Evolutionary conservation across 78 protist genomes (phyloP).

Genomic region (Acrasis kona): DNA sequence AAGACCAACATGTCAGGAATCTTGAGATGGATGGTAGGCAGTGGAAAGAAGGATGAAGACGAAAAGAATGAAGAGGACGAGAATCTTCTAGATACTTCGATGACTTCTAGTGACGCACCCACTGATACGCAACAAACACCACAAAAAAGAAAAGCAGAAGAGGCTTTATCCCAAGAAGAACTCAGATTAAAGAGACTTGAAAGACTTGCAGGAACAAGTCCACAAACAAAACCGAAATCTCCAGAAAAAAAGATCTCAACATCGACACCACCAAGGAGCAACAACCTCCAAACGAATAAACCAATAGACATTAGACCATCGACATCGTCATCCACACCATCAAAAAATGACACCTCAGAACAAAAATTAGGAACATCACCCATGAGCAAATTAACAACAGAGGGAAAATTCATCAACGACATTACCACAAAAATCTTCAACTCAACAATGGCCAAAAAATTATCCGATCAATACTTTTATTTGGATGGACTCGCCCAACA

Average conservation of each 20-base stretch:
- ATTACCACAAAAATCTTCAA: background rate
- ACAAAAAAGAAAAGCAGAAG: background rate
- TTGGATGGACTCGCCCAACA: background rate
- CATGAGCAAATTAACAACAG: background rate
- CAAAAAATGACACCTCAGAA: background rate
- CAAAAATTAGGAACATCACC: background rate
- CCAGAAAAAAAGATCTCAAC: background rate
- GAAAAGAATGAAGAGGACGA: background rate
- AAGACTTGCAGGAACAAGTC: background rate
- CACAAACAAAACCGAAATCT: background rate
- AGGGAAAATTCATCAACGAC: background rate
- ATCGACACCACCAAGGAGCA: background rate
- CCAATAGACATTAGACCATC: background rate
- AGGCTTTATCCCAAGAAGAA: background rate
- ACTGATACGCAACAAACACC: background rate
- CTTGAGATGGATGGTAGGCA: background rate
- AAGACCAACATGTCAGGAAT: too few relatives aligned
- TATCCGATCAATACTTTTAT: background rate
- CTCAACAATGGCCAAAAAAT: background rate
- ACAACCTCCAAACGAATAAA: too few relatives aligned
- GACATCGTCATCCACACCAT: background rate
- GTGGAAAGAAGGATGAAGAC: background rate
- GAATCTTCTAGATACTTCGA: too few relatives aligned
- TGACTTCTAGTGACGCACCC: too few relatives aligned
- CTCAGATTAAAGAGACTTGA: background rate